Base-by-base conservation (phyloP, 495 filamentous ascomycete species). In the Elaphomyces granulatus region DNA sequence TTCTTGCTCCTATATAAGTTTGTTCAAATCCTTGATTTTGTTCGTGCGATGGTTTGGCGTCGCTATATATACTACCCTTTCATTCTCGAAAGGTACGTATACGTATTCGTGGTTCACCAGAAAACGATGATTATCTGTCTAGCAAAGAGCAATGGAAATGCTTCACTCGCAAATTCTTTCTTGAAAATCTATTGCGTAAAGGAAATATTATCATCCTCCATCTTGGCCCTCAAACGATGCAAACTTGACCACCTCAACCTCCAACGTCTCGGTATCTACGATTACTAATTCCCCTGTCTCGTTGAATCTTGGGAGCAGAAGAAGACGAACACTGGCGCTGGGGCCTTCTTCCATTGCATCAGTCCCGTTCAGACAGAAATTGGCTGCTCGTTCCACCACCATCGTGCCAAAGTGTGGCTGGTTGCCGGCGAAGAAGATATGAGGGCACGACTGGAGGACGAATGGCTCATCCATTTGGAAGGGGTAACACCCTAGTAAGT, bases 391-490 rank as follows among this genome's bases (percentile, higher is more conserved):
- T 37, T 76, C 65, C 37, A 95, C 80, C 0, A 83, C 55, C 9
- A 68, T 70, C 4, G 80, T 93, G 43, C 79, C 82, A 55, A 90
- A 95, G 39, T 68, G 65, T 9, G 83, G 79, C 53, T 95, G 88
- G 48, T 82, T 87, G 14, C 90, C 90, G 2, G 83, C 76, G 52
- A 96, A 84, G 60, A 82, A 95, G 33, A 96, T 67, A 45, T 95
- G 87, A 2, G 90, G 90, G 43, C 86, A 94, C 30, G 80, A 63
- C 38, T 79, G 71, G 15, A 84, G 60, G 32, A 96, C 77, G 52
- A 94, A 93, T 3, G 80, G 87, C 51, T 99, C 90, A 34, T 81
- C 71, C 28, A 82, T 77, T 62, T 94, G 83, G 61, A 92, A 96
- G 7, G 90, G 90, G 55, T 95, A 96, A 40, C 80, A 81, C 88